Conservation (phyloP, 164 flowering plant species). For the Amborella trichopoda region DNA sequence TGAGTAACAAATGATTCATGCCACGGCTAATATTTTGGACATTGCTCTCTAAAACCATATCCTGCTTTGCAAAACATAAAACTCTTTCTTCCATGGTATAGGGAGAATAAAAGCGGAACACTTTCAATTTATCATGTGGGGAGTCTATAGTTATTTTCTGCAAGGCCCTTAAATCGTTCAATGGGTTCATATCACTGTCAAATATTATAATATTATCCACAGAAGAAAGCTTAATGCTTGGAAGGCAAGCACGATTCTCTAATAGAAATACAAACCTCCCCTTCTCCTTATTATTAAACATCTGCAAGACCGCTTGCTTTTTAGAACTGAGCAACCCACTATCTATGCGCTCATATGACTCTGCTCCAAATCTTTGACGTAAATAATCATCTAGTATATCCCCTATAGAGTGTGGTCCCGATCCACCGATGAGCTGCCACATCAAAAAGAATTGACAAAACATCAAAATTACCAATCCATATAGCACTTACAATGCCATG, state of each 20-base stretch:
- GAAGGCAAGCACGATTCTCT: slow-evolving; percentile 66
- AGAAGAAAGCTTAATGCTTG: slow-evolving; percentile 60
- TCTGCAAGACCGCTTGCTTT: slow-evolving; percentile 53
- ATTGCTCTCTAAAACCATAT: slow-evolving; percentile 24
- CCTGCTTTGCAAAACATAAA: slow-evolving; percentile 44
- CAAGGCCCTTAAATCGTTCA: slow-evolving; percentile 55
- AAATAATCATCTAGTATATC: slow-evolving; percentile 77
- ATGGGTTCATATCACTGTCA: slow-evolving; percentile 77
- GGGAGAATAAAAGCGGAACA: slow-evolving; percentile 69
- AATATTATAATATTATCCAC: slow-evolving; percentile 58
- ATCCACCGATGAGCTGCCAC: slow-evolving; percentile 43
- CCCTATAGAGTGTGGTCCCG: slow-evolving; percentile 37
- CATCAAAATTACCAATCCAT: no score
- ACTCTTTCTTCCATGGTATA: slow-evolving; percentile 76
- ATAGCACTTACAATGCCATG: no score
- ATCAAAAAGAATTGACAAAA: background rate
- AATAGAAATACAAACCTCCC: slow-evolving; percentile 68
- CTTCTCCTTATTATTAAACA: slow-evolving; percentile 47
- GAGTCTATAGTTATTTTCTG: slow-evolving; percentile 56
- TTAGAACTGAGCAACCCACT: slow-evolving; percentile 24
- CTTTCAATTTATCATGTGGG: slow-evolving; percentile 34
- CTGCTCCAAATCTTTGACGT: slow-evolving; percentile 56
- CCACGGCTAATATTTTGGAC: slow-evolving; percentile 25
- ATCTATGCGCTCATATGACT: slow-evolving; percentile 77
- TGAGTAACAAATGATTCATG: slow-evolving; percentile 43